phyloP scores from a whole-genome alignment of 192 early-diverging fungal species.

The Umbelopsis vinacea region DNA sequence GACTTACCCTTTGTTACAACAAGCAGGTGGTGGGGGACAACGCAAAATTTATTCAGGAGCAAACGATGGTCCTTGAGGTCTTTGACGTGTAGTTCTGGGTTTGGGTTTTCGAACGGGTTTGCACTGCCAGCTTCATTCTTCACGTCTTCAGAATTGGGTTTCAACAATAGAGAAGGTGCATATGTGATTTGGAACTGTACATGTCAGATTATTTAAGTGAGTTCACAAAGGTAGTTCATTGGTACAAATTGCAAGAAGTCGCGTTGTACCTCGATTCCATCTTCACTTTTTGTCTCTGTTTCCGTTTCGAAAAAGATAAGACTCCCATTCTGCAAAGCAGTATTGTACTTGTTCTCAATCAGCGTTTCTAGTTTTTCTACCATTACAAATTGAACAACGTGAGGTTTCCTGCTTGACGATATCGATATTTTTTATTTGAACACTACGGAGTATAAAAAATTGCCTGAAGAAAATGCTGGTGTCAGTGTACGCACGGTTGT shows the following conservation, averaged over 20 bases:
- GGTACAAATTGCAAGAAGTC: not conserved
- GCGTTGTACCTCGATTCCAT: slow-evolving; percentile 20
- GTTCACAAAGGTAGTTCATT: not conserved
- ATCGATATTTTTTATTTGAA: not conserved
- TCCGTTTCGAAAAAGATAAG: slow-evolving; percentile 24
- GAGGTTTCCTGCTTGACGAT: not conserved
- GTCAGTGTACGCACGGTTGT: not conserved
- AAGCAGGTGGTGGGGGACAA: slow-evolving; percentile 57
- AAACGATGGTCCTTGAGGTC: slow-evolving; percentile 47
- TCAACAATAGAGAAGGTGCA: slow-evolving; percentile 44
- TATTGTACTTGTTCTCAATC: slow-evolving; percentile 10
- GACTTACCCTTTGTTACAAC: slow-evolving; percentile 60
- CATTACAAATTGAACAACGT: not conserved
- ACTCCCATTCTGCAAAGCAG: slow-evolving; percentile 9
- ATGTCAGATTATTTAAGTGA: not conserved
- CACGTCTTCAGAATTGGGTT: slow-evolving; percentile 41
- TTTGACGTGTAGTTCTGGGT: slow-evolving; percentile 49
- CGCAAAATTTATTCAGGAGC: slow-evolving; percentile 62
- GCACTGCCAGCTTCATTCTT: slow-evolving; percentile 22
- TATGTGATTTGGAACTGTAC: slow-evolving; percentile 51
- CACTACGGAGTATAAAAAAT: slow-evolving; percentile 8
- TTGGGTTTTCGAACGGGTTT: slow-evolving; percentile 56
- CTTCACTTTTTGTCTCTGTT: not conserved
- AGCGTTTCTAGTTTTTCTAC: slow-evolving; percentile 2
- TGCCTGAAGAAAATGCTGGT: not conserved